These are phyloP conservation scores for Schizosaccharomyces osmophilus DNA, from an alignment of 805 yeast species.

Conservation along the genomic window DNA sequence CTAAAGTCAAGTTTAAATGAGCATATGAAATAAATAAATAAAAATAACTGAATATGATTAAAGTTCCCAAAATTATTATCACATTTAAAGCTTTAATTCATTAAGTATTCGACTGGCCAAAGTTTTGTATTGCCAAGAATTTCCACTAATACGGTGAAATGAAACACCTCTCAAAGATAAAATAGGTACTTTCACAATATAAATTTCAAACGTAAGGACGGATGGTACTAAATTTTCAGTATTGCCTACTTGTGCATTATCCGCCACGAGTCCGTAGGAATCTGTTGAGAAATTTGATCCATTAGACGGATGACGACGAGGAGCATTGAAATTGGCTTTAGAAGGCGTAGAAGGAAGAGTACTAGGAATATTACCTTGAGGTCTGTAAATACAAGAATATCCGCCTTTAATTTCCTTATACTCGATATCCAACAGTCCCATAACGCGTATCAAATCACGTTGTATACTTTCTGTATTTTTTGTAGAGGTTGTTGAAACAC, in stretches of 20 bases:
- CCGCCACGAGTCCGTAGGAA: not conserved
- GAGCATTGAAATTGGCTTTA: not conserved
- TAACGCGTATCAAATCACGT: slow-evolving; percentile 53
- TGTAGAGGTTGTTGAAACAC: slow-evolving; percentile 85
- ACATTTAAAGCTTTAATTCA: slow-evolving; percentile 33
- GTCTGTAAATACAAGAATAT: slow-evolving; percentile 55
- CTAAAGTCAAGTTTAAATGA: too few relatives aligned
- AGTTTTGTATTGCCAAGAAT: slow-evolving; percentile 84
- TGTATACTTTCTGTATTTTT: slow-evolving; percentile 76
- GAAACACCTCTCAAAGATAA: slow-evolving; percentile 83
- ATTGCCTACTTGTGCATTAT: not conserved
- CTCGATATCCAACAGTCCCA: slow-evolving; percentile 51
- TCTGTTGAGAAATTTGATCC: not conserved
- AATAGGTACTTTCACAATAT: slow-evolving; percentile 74
- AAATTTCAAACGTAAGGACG: slow-evolving; percentile 74
- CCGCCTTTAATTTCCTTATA: slow-evolving; percentile 86
- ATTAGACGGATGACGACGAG: slow-evolving; percentile 4
- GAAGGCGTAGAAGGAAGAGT: not conserved
- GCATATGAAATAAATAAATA: not conserved
- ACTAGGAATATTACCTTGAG: not conserved
- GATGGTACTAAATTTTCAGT: slow-evolving; percentile 11
- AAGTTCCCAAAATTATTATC: not conserved
- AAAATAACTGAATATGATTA: not conserved
- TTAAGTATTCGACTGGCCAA: slow-evolving; percentile 64
- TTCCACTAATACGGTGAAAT: slow-evolving; percentile 77